Conservation (phyloP, 495 filamentous ascomycete genomes). For the Penicillium fimorum region DNA sequence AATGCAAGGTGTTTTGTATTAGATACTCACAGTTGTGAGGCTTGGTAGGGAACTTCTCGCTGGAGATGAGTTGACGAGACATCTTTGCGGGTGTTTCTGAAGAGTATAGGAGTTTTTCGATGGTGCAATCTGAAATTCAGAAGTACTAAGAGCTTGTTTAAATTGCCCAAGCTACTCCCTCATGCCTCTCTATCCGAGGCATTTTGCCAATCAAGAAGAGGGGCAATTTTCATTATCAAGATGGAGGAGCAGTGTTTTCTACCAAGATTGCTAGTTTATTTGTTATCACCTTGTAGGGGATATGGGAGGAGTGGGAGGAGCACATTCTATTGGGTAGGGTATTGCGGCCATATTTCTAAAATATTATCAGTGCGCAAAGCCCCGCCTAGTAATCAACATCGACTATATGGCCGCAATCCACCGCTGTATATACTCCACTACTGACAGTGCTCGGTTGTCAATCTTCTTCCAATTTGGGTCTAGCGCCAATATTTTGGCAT, state of each 20-base stretch:
- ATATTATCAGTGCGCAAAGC: not conserved
- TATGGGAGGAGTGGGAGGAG: slow-evolving; percentile 8
- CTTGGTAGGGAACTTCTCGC: slow-evolving; percentile 42
- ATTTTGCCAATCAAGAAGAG: not conserved
- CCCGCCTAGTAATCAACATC: not conserved
- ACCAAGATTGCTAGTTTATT: not conserved
- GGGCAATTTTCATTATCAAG: not conserved
- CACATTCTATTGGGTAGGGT: not conserved
- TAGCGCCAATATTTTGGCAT: not conserved
- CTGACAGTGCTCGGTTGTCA: not conserved
- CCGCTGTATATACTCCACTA: not conserved
- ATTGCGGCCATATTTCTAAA: not conserved
- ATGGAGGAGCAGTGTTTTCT: not conserved
- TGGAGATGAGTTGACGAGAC: slow-evolving; percentile 43
- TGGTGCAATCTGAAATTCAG: not conserved
- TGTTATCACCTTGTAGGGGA: not conserved
- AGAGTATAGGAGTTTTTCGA: not conserved
- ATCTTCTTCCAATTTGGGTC: not conserved
- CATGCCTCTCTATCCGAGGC: not conserved
- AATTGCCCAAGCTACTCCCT: slow-evolving; percentile 13
- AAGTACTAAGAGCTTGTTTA: slow-evolving; percentile 4
- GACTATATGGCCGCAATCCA: not conserved
- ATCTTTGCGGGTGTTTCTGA: slow-evolving; percentile 21
- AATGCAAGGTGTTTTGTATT: too few species aligned
- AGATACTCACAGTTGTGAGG: slow-evolving; percentile 38